Conservation (phyloP, 768 basidiomycete species). For the Termitomyces sp. region DNA sequence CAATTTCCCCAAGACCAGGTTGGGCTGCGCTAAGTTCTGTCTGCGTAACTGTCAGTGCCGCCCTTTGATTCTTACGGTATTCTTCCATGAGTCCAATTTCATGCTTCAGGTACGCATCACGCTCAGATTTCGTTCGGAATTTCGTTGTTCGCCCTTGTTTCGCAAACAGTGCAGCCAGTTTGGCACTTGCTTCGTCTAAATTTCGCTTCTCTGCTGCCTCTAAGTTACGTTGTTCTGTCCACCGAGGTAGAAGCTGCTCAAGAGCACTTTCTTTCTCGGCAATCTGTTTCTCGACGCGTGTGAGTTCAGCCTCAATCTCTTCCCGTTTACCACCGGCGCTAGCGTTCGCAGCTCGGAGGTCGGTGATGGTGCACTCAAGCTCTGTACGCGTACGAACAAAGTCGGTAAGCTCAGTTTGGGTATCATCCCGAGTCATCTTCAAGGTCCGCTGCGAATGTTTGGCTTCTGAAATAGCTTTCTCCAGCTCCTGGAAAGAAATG, state of each 20-base stretch:
- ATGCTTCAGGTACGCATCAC: slow-evolving; percentile 79
- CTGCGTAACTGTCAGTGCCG: slow-evolving; percentile 52
- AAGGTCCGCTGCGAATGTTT: slow-evolving; percentile 73
- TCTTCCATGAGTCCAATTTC: slow-evolving; percentile 71
- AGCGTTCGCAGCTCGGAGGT: slow-evolving; percentile 65
- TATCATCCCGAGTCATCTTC: slow-evolving; percentile 65
- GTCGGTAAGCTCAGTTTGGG: slow-evolving; percentile 82
- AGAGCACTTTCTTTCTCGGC: slow-evolving; percentile 52
- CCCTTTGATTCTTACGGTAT: slow-evolving; percentile 53
- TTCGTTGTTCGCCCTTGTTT: slow-evolving; percentile 89
- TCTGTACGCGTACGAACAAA: slow-evolving; percentile 83
- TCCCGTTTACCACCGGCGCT: slow-evolving; percentile 63
- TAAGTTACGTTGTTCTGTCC: slow-evolving; percentile 53
- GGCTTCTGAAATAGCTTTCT: slow-evolving; percentile 65
- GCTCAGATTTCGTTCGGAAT: slow-evolving; percentile 79
- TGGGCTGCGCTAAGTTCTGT: slow-evolving; percentile 47
- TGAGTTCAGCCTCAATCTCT: slow-evolving; percentile 63
- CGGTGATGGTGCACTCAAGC: slow-evolving; percentile 77
- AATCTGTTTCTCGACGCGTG: slow-evolving; percentile 57
- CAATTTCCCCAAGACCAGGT: slow-evolving; percentile 52
- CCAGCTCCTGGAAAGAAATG: slow-evolving; percentile 54
- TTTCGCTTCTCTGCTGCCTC: slow-evolving; percentile 58
- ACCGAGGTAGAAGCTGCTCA: slow-evolving; percentile 70
- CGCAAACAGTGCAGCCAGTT: slow-evolving; percentile 71
- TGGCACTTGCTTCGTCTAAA: slow-evolving; percentile 73